Base-by-base conservation (phyloP, 345 rosid genomes). In the Dipteronia dyeriana region DNA sequence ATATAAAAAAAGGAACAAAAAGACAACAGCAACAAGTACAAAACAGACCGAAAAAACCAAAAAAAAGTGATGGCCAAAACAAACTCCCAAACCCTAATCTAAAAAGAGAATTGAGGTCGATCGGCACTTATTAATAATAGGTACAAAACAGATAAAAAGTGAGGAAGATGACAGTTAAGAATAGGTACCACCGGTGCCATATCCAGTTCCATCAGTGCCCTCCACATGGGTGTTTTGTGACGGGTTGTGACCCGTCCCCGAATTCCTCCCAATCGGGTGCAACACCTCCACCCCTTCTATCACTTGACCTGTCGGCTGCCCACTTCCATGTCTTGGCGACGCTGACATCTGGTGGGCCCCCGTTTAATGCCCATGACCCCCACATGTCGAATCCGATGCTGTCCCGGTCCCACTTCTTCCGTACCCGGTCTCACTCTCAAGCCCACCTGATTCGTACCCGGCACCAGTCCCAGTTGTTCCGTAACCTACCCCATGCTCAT, bases 121-220 rank as follows among this genome's bases (percentile, higher is more conserved):
- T 53, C 17, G 57, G n/a, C 57, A 16, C 57, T 53, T 53, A 53
- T 53, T 53, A 14, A 14, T 16, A 14, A 16, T n/a, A n/a, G n/a
- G n/a, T n/a, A n/a, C 57, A 16, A 53, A 16, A 16, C 63, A 59
- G 13, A 9, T 20, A n/a, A 59, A 16, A n/a, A 59, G 2, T 41
- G 45, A 41, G 45, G 45, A 41, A 53, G n/a, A 53, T 16, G 20
- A 59, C 12, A 8, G 7, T 22, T 59, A 62, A 47, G 6, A 41
- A 5, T 25, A 74, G 56, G 68, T n/a, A 61, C 76, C 76, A 2
- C 41, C 59, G 5, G 76, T 72, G 53, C 75, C 53, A 31, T 72
- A 57, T 1, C 51, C 34, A 10, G 65, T 5, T 70, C 73, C 61
- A 9, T 34, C 57, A 4, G 39, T 17, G 20, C 57, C 68, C 39